phyloP scores from a whole-genome alignment of 176 grass and related monocot species.

The Coix lacrymajobi region DNA sequence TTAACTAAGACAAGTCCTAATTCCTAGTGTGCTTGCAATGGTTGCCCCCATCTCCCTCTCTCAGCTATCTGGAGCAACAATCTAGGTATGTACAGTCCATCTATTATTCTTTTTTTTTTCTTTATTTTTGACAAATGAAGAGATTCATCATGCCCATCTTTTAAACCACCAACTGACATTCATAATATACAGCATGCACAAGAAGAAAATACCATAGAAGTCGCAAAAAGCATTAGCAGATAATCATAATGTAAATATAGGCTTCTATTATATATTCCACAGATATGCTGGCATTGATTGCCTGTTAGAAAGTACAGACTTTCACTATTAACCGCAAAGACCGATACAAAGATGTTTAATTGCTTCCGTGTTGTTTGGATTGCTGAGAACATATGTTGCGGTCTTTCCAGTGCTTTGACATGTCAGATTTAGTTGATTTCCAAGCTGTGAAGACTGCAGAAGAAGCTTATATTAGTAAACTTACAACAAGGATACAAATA shows the following conservation, averaged over 20 bases:
- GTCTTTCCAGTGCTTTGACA: slow-evolving; percentile 57
- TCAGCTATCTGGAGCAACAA: slow-evolving; percentile 5
- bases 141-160: neutral
- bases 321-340: slow-evolving; percentile 62
- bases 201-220: slow-evolving; percentile 3
- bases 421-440: slow-evolving; percentile 65
- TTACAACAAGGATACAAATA: neutral
- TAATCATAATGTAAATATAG: neutral
- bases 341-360: slow-evolving; percentile 58
- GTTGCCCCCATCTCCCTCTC: neutral
- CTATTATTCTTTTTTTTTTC: neutral
- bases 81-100: slow-evolving; percentile 8
- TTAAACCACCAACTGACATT: slow-evolving; percentile 10
- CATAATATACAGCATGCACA: slow-evolving; percentile 18
- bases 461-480: slow-evolving; percentile 20
- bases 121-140: neutral
- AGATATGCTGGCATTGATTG: neutral
- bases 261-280: slow-evolving; percentile 34
- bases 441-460: slow-evolving; percentile 49
- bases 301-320: slow-evolving; percentile 30
- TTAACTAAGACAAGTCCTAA: neutral
- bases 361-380: slow-evolving; percentile 39
- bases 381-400: slow-evolving; percentile 40
- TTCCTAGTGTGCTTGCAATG: neutral
- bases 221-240: slow-evolving; percentile 15